These are phyloP conservation scores for Blastobotrys mokoenaii DNA, from an alignment of 805 yeast species.

Conservation along the genomic window DNA sequence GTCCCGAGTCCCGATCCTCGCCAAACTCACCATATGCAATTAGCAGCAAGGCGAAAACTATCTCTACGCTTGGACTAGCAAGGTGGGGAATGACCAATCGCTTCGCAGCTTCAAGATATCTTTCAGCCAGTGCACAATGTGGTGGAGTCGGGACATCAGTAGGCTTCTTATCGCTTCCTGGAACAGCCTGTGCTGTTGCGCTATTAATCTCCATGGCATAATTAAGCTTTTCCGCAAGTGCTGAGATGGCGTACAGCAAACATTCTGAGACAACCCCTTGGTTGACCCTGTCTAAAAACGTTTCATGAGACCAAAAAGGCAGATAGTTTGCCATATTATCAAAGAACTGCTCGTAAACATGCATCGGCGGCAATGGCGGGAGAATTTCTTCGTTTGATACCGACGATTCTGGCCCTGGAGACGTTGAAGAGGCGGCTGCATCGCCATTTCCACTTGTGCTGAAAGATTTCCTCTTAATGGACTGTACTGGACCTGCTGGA, in stretches of 20 bases:
- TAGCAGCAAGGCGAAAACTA: slow-evolving; percentile 20
- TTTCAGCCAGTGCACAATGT: slow-evolving; percentile 11
- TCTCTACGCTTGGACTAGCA: slow-evolving; percentile 21
- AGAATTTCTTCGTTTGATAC: background rate
- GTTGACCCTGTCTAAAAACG: slow-evolving; percentile 14
- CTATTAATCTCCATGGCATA: slow-evolving; percentile 3
- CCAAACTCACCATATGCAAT: slow-evolving; percentile 25
- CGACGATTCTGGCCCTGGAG: background rate
- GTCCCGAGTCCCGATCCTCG: slow-evolving; percentile 23
- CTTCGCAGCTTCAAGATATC: slow-evolving; percentile 22
- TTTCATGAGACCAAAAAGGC: slow-evolving; percentile 18
- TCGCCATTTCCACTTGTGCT: background rate
- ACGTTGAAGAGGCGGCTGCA: background rate
- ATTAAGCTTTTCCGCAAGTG: slow-evolving; percentile 16
- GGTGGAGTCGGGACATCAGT: slow-evolving; percentile 1
- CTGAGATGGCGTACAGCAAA: slow-evolving; percentile 22
- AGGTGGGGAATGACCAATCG: slow-evolving; percentile 20
- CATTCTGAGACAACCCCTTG: slow-evolving; percentile 20
- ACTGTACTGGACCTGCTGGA: background rate
- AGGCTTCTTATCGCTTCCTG: background rate
- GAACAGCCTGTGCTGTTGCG: slow-evolving; percentile 1
- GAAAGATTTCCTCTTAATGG: background rate
- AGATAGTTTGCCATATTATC: slow-evolving; percentile 16
- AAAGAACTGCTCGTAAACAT: slow-evolving; percentile 12
- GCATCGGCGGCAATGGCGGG: slow-evolving; percentile 11